Evolutionary conservation across 2,329 filamentous ascomycete species (phyloP).

Genomic region (Pseudogymnoascus sp.): DNA sequence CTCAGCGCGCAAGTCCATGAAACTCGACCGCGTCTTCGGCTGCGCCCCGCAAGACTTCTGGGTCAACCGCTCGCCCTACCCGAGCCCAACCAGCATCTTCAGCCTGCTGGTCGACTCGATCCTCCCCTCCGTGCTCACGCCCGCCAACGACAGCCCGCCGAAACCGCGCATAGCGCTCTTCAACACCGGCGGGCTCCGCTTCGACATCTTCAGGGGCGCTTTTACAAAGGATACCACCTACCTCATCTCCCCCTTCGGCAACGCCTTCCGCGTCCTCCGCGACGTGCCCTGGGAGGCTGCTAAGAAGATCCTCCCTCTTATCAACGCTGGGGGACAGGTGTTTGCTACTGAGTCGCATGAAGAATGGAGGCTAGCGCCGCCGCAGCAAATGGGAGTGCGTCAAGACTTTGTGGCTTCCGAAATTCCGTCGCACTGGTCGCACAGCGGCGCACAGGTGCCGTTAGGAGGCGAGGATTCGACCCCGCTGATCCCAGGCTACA

Average conservation of each 20-base stretch:
- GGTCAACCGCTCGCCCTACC: constrained; percentile 72
- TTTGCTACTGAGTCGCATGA: constrained; percentile 12
- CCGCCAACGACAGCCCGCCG: constrained; percentile 44
- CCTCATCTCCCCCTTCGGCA: constrained; percentile 81
- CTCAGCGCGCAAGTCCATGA: constrained; percentile 58
- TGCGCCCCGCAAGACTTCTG: constrained; percentile 75
- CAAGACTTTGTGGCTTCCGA: constrained; percentile 11
- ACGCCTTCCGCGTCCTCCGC: constrained; percentile 65
- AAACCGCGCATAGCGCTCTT: constrained; percentile 63
- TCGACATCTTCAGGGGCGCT: constrained; percentile 86
- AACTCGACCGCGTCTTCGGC: constrained; percentile 68
- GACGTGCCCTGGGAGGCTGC: constrained; percentile 75
- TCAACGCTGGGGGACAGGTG: constrained; percentile 49
- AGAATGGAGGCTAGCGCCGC: constrained; percentile 18
- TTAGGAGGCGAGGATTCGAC: constrained; percentile 26
- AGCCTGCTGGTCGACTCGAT: constrained; percentile 51
- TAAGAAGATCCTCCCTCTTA: constrained; percentile 52
- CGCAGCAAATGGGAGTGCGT: constrained; percentile 24
- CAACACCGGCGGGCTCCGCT: constrained; percentile 88
- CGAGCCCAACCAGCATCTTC: constrained; percentile 66
- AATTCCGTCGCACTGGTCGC: neutral
- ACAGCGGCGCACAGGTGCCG: constrained; percentile 28
- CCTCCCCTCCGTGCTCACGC: constrained; percentile 51
- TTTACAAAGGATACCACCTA: constrained; percentile 86
- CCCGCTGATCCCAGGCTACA: constrained; percentile 63